Conservation (phyloP, 768 basidiomycete species). For the Tulasnella sp. region DNA sequence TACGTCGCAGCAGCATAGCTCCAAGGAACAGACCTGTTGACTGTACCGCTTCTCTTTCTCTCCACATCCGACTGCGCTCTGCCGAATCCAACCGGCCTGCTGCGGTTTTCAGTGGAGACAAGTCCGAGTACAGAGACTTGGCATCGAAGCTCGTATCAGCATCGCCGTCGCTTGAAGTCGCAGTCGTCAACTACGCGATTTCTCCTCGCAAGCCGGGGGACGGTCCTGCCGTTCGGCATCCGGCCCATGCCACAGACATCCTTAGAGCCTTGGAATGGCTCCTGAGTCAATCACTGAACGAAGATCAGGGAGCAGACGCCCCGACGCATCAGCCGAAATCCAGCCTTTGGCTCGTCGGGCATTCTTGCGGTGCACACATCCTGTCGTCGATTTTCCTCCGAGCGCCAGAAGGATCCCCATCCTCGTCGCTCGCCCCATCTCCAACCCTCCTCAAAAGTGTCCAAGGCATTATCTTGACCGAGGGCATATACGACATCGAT, state of each 20-base stretch:
- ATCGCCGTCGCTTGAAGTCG: conserved; percentile 43
- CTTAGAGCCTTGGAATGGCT: conserved; percentile 52
- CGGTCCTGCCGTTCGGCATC: conserved; percentile 41
- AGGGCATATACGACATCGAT: conserved; percentile 71
- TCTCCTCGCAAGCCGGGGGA: conserved; percentile 32
- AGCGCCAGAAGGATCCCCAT: conserved; percentile 35
- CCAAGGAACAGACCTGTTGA: neutral
- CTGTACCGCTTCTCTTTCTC: neutral
- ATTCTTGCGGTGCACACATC: conserved; percentile 79
- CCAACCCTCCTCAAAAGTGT: conserved; percentile 32
- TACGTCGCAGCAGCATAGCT: conserved; percentile 8
- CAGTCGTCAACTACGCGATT: conserved; percentile 69
- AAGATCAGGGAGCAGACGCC: neutral
- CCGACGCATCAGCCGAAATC: conserved; percentile 26
- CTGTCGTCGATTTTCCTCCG: conserved; percentile 56
- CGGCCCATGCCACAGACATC: conserved; percentile 56
- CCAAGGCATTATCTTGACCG: conserved; percentile 50
- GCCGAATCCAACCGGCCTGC: neutral
- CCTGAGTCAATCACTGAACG: conserved; percentile 15
- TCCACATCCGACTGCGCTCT: neutral
- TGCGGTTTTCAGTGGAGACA: conserved; percentile 61
- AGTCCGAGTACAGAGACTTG: conserved; percentile 42
- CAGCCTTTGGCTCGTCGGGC: conserved; percentile 52
- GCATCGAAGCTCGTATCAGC: conserved; percentile 40
- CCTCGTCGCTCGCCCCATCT: conserved; percentile 27